Evolutionary conservation across 345 rosid genomes (phyloP).

Genomic region (Punica granatum): DNA sequence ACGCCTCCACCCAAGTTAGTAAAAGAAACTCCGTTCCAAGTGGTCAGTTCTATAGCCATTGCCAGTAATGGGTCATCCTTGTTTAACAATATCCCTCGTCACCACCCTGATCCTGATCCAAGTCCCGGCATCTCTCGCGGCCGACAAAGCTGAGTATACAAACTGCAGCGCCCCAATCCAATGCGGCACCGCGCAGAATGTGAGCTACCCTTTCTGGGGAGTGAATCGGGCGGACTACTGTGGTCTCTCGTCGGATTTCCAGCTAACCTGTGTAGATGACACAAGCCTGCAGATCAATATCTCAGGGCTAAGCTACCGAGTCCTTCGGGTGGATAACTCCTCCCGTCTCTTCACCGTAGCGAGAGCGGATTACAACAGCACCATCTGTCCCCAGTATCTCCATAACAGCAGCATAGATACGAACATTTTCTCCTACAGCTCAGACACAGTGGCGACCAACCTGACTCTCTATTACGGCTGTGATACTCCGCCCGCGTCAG

Average conservation of each 20-base stretch:
- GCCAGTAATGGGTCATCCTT: too few relatives aligned
- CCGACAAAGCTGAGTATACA: neutral
- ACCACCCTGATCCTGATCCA: constrained; percentile 3
- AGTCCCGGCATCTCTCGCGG: neutral
- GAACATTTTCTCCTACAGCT: neutral
- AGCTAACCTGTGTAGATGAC: constrained; percentile 14
- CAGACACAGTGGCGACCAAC: neutral
- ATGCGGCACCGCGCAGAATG: constrained; percentile 2
- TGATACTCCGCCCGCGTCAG: neutral
- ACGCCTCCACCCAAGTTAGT: too few relatives aligned
- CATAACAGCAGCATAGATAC: neutral
- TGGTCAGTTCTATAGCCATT: too few relatives aligned
- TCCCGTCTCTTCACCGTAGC: constrained; percentile 13
- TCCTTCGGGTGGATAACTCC: neutral
- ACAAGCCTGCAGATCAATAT: constrained; percentile 18
- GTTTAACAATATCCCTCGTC: too few relatives aligned
- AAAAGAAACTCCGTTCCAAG: too few relatives aligned
- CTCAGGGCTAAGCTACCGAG: constrained; percentile 11
- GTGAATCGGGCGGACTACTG: constrained; percentile 12
- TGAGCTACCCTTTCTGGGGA: constrained; percentile 33
- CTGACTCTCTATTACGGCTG: constrained; percentile 12
- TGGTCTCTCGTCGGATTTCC: constrained; percentile 13
- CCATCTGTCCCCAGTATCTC: constrained; percentile 2
- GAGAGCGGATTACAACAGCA: constrained; percentile 4
- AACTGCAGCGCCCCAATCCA: constrained; percentile 9